Conservation (phyloP, 2,329 filamentous ascomycete species). For the Arachnopeziza araneosa region DNA sequence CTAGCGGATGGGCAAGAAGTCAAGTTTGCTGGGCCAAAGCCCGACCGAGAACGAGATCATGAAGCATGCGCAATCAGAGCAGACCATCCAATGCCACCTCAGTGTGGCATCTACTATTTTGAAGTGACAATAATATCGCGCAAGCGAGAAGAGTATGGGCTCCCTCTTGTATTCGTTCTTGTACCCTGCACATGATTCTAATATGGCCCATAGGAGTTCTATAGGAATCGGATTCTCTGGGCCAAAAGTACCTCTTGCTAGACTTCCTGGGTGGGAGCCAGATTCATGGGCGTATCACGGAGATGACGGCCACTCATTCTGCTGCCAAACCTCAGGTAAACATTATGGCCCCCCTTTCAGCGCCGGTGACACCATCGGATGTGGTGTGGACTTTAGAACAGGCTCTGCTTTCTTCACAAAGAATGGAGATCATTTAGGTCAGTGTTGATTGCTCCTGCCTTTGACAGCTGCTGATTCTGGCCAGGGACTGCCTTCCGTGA, state of each 20-base stretch:
- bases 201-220: conserved; percentile 41
- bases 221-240: conserved; percentile 59
- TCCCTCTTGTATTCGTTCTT: neutral
- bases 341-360: conserved; percentile 52
- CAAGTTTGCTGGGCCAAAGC: conserved; percentile 46
- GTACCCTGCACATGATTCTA: conserved; percentile 6
- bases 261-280: conserved; percentile 61
- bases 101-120: conserved; percentile 93
- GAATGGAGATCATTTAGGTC: conserved; percentile 54
- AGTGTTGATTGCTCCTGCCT: conserved; percentile 15
- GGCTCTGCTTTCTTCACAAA: conserved; percentile 64
- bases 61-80: conserved; percentile 80
- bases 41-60: conserved; percentile 48
- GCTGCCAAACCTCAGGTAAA: conserved; percentile 50
- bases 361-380: conserved; percentile 55
- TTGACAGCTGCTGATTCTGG: neutral
- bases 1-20: conserved; percentile 69
- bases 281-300: conserved; percentile 66
- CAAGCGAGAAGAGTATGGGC: conserved; percentile 58
- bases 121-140: conserved; percentile 65
- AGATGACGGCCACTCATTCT: conserved; percentile 59
- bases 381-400: conserved; percentile 60
- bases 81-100: conserved; percentile 78
- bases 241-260: conserved; percentile 46
- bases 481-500: conserved; percentile 66